phyloP scores from a whole-genome alignment of 2,329 filamentous ascomycete species.

The Phyllosticta paracitricarpa region DNA sequence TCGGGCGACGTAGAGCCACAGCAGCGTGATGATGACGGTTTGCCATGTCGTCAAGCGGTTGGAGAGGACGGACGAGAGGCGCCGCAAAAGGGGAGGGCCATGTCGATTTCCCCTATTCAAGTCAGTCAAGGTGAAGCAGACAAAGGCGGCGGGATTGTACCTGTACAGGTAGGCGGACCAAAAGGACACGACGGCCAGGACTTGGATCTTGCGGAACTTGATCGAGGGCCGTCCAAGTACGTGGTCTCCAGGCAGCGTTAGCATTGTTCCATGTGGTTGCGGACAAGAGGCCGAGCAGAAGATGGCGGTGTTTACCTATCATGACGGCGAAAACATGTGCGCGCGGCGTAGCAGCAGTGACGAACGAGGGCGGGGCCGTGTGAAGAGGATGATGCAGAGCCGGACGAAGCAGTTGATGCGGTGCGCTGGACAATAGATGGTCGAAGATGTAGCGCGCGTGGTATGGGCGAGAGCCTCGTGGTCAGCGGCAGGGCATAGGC shows the following conservation, averaged over 20 bases:
- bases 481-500: neutral
- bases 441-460: neutral
- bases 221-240: conserved; percentile 82
- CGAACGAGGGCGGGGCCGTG: neutral
- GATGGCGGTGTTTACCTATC: conserved; percentile 16
- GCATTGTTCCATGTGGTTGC: neutral
- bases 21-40: conserved; percentile 72
- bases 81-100: conserved; percentile 68
- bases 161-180: conserved; percentile 79
- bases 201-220: conserved; percentile 85
- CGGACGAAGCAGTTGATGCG: neutral
- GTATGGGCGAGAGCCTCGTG: neutral
- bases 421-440: neutral
- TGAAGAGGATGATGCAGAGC: neutral
- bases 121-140: neutral
- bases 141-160: conserved; percentile 35
- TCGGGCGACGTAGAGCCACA: conserved; percentile 81
- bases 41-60: conserved; percentile 78
- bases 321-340: conserved; percentile 14
- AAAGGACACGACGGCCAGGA: conserved; percentile 81
- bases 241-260: conserved; percentile 52
- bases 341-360: neutral
- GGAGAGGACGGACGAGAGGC: conserved; percentile 61
- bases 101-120: conserved; percentile 64
- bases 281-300: neutral